Conservation (phyloP, 768 basidiomycete species). For the Trametes cingulata region DNA sequence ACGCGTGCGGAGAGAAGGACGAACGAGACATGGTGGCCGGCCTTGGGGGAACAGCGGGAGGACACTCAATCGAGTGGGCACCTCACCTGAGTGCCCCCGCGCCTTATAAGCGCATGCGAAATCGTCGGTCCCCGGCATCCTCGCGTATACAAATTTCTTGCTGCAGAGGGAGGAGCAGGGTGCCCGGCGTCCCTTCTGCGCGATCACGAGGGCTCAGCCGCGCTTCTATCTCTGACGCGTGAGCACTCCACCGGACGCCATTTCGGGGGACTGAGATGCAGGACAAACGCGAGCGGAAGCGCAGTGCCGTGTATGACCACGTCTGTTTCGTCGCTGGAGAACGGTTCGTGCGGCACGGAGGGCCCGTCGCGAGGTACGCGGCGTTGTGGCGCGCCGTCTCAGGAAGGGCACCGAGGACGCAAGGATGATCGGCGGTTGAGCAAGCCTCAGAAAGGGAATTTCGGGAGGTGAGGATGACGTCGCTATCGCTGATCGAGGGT, state of each 20-base stretch:
- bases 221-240: constrained; percentile 15
- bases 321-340: neutral
- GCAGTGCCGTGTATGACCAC: neutral
- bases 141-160: constrained; percentile 5
- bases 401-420: neutral
- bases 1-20: constrained; percentile 8
- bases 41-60: neutral
- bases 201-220: constrained; percentile 15
- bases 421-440: neutral
- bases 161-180: neutral
- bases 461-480: neutral
- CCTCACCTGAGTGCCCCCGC: neutral
- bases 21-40: constrained; percentile 16
- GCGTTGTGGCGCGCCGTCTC: constrained; percentile 1
- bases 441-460: neutral
- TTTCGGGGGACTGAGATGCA: constrained; percentile 4
- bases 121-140: neutral
- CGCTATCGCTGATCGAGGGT: constrained; percentile 3
- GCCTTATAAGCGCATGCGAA: constrained; percentile 7
- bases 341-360: neutral
- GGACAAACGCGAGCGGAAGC: neutral
- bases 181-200: constrained; percentile 1
- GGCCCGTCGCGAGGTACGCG: constrained; percentile 6
- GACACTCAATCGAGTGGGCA: neutral
- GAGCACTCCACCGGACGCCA: constrained; percentile 9